Percentiles rank a stretch among this genome's conserved stretches.
Conservation (phyloP, 2,329 filamentous ascomycete species). For the Reticulascus tulasneorum region DNA sequence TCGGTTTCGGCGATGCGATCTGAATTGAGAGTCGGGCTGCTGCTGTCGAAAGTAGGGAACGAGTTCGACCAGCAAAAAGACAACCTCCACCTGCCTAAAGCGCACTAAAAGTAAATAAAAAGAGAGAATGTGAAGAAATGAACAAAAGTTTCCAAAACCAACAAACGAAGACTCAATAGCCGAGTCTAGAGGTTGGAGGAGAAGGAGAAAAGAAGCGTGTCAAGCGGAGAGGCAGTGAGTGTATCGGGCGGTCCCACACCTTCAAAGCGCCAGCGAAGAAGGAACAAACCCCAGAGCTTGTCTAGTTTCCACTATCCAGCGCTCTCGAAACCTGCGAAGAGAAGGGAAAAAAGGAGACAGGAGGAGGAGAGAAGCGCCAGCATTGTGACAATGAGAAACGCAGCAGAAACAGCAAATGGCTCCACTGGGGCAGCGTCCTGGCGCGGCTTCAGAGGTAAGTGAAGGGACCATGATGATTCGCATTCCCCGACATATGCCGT, state of each 20-base stretch:
- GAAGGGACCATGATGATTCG: conserved; percentile 7
- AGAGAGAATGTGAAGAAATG: conserved; percentile 10
- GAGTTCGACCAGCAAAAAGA: conserved; percentile 14
- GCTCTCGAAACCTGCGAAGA: conserved; percentile 9
- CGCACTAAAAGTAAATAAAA: conserved; percentile 6
- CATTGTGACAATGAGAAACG: conserved; percentile 16
- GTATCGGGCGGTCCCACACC: conserved; percentile 1
- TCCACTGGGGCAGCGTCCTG: conserved; percentile 3
- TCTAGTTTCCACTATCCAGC: conserved; percentile 6
- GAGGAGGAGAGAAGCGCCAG: no score
- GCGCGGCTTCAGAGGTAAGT: background rate
- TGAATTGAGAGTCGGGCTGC: conserved; percentile 2
- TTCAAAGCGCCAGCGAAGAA: no score
- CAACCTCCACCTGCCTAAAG: conserved; percentile 12
- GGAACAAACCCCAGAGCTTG: conserved; percentile 13
- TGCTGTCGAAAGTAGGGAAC: conserved; percentile 12
- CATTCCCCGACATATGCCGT: conserved; percentile 11
- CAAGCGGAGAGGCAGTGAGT: background rate
- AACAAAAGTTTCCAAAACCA: conserved; percentile 3
- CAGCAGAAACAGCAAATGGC: conserved; percentile 8
- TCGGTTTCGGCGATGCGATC: background rate
- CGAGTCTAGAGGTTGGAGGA: conserved; percentile 2
- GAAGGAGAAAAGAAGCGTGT: background rate
- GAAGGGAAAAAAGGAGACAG: conserved; percentile 11
- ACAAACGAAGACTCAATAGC: conserved; percentile 1